Percentiles rank a stretch among this genome's conserved stretches.
Conservation (phyloP, 352 stramenopile species). For the Pythium oligandrum region DNA sequence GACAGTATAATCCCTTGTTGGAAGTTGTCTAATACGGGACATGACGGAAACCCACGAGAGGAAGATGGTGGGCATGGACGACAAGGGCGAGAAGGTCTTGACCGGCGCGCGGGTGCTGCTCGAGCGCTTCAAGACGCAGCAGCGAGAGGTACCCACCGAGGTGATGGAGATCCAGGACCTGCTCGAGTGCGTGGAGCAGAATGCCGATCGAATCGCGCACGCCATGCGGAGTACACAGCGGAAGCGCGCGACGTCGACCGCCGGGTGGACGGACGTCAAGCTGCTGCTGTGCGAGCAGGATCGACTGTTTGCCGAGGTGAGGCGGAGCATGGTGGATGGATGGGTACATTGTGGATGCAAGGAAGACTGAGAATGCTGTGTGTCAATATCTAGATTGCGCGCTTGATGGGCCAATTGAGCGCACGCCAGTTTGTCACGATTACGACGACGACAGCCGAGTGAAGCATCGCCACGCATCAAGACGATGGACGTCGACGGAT, state of each 20-base stretch:
- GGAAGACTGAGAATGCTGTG: neutral
- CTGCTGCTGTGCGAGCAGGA: constrained; percentile 60
- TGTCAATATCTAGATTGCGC: constrained; percentile 5
- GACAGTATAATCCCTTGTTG: constrained; percentile 4
- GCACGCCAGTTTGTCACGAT: too few relatives aligned
- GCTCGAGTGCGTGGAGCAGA: constrained; percentile 62
- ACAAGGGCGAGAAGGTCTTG: constrained; percentile 7
- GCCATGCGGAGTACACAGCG: constrained; percentile 36
- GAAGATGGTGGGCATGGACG: constrained; percentile 1
- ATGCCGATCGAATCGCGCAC: constrained; percentile 61
- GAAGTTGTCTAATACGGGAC: constrained; percentile 1
- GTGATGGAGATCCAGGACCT: constrained; percentile 54
- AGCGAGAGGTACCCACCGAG: constrained; percentile 32
- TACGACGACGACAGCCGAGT: too few relatives aligned
- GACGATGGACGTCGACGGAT: too few relatives aligned
- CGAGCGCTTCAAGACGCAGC: constrained; percentile 11
- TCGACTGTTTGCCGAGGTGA: constrained; percentile 17
- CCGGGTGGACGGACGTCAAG: constrained; percentile 21
- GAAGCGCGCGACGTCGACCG: constrained; percentile 6
- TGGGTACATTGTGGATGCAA: neutral
- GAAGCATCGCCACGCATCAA: too few relatives aligned
- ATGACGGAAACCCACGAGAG: neutral
- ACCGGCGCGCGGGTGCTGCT: constrained; percentile 11
- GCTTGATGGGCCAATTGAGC: constrained; percentile 14
- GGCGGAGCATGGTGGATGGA: neutral